These are phyloP conservation scores for Xylariales sp. DNA, from an alignment of 2,329 filamentous ascomycete genomes.

Conservation along the genomic window DNA sequence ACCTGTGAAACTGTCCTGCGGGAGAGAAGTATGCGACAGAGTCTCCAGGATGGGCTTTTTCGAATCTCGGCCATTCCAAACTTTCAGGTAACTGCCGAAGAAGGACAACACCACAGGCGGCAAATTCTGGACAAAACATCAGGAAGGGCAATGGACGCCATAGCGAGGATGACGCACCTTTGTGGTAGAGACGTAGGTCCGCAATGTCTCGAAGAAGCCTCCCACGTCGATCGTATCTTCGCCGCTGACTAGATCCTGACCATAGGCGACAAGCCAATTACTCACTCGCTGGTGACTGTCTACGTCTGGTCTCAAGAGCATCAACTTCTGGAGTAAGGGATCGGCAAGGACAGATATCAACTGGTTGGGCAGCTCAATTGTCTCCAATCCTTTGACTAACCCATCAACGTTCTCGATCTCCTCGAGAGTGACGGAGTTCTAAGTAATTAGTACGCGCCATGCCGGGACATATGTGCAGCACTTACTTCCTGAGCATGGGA, in stretches of 20 bases:
- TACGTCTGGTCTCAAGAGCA: constrained; percentile 57
- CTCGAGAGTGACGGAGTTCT: constrained; percentile 65
- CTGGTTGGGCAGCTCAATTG: constrained; percentile 76
- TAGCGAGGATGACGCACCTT: constrained; percentile 40
- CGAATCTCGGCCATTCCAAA: constrained; percentile 59
- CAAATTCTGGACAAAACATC: constrained; percentile 31
- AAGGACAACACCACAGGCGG: constrained; percentile 45
- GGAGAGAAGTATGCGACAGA: constrained; percentile 49
- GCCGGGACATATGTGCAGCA: constrained; percentile 1
- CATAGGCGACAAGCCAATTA: constrained; percentile 54
- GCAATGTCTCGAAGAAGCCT: constrained; percentile 51
- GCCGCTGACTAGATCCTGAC: constrained; percentile 51
- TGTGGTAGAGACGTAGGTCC: constrained; percentile 49
- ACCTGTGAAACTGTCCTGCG: constrained; percentile 49
- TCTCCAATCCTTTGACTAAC: constrained; percentile 70
- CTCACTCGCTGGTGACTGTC: constrained; percentile 48
- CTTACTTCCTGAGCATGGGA: constrained; percentile 64
- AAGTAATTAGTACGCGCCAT: constrained; percentile 26
- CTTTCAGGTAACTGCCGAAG: constrained; percentile 46
- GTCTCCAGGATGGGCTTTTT: constrained; percentile 52
- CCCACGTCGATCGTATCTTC: constrained; percentile 39
- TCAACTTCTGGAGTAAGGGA: constrained; percentile 71
- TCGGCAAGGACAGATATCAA: constrained; percentile 72
- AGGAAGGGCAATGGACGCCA: neutral
- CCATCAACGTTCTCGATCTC: constrained; percentile 68